Conservation (phyloP, 441 rosid genomes). For the Jatropha podagrica region DNA sequence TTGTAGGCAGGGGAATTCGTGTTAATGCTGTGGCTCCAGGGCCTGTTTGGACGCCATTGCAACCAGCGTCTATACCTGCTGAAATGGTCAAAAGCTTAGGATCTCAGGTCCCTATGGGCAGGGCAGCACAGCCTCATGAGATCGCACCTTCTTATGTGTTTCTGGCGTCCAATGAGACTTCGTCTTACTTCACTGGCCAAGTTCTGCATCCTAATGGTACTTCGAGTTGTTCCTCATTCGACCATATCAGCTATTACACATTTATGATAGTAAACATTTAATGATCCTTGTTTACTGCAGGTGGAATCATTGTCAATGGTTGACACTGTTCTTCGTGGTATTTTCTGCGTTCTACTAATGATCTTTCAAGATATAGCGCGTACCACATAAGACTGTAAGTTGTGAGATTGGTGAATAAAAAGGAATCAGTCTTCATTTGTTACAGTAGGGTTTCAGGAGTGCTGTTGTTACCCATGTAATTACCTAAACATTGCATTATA, state of each 20-base stretch:
- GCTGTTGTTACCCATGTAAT: too few relatives aligned
- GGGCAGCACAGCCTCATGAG: constrained; percentile 68
- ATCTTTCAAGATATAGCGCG: background rate
- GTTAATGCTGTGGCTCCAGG: constrained; percentile 77
- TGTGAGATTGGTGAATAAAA: background rate
- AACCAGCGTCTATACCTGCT: constrained; percentile 48
- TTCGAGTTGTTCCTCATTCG: background rate
- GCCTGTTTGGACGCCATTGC: constrained; percentile 73
- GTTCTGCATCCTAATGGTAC: constrained; percentile 63
- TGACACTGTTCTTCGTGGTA: constrained; percentile 16
- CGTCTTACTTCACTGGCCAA: constrained; percentile 75
- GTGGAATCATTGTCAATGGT: constrained; percentile 51
- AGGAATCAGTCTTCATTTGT: too few relatives aligned
- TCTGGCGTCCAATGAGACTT: constrained; percentile 55
- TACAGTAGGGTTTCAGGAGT: too few relatives aligned
- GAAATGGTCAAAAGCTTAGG: constrained; percentile 44
- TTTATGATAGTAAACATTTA: background rate
- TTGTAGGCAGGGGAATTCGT: constrained; percentile 44
- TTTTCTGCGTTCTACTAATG: too few relatives aligned
- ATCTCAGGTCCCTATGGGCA: constrained; percentile 47
- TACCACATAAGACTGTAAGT: background rate
- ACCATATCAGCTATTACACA: too few relatives aligned
- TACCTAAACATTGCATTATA: too few relatives aligned
- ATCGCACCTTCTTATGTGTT: constrained; percentile 61
- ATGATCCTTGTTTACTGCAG: constrained; percentile 24